A percentile compares a stretch with the other conserved stretches of the same genome.
Conservation (phyloP, 1,284 basidiomycete species). For the Cryptococcus sp. region DNA sequence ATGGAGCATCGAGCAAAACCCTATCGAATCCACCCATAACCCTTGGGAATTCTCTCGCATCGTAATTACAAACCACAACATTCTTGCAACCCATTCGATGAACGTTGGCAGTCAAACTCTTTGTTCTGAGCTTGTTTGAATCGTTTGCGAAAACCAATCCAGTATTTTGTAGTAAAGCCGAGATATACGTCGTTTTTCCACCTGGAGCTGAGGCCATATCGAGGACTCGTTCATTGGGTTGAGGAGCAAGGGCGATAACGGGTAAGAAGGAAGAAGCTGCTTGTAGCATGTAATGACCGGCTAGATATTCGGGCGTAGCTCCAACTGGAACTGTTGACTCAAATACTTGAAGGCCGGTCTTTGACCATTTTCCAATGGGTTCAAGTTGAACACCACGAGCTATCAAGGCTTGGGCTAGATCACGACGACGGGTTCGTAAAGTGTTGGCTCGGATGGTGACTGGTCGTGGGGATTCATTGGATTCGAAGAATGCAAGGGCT, state of each 20-base stretch:
- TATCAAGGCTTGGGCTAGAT: constrained; percentile 90
- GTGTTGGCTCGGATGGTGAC: constrained; percentile 99
- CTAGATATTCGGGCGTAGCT: constrained; percentile 97
- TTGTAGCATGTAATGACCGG: constrained; percentile 99
- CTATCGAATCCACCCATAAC: constrained; percentile 98
- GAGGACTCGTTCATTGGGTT: constrained; percentile 88
- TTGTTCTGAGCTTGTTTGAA: constrained; percentile 88
- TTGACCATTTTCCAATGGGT: constrained; percentile 98
- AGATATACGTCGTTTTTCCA: constrained; percentile 95
- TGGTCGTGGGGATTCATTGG: constrained; percentile 92
- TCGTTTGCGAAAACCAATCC: constrained; percentile 99
- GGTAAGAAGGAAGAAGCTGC: constrained; percentile 99
- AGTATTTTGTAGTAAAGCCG: constrained; percentile 95
- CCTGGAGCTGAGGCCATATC: constrained; percentile 99
- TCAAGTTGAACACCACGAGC: constrained; percentile 96
- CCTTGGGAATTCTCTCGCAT: constrained; percentile 98
- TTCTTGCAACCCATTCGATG: constrained; percentile 98
- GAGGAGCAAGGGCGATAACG: constrained; percentile 89
- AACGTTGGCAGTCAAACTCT: constrained; percentile 93
- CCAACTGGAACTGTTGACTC: constrained; percentile 93
- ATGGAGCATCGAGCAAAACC: constrained; percentile 93
- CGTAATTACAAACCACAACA: constrained; percentile 94
- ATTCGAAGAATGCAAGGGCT: constrained; percentile 98
- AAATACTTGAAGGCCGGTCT: constrained; percentile 96
- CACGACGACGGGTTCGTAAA: constrained; percentile 83